These are phyloP conservation scores for Eustoma russellianum DNA, from an alignment of 257 asterid species.

Conservation along the genomic window DNA sequence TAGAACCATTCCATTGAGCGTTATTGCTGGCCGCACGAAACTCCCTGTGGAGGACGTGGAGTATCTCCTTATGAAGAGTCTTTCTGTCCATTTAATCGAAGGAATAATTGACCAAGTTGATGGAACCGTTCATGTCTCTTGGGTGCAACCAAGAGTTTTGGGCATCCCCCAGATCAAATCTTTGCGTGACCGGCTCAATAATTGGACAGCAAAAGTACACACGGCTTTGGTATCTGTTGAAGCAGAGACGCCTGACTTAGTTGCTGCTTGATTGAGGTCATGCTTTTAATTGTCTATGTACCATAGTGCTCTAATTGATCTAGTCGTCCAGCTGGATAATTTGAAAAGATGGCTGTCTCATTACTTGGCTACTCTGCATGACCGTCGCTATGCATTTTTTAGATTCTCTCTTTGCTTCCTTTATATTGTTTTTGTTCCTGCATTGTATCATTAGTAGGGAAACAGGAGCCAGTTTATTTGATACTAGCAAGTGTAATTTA, in stretches of 20 bases:
- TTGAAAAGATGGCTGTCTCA: slow-evolving; percentile 1
- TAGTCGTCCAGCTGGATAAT: slow-evolving; percentile 4
- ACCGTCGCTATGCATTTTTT: not conserved
- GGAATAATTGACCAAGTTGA: slow-evolving; percentile 94
- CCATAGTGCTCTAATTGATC: slow-evolving; percentile 9
- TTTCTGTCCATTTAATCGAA: slow-evolving; percentile 86
- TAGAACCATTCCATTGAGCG: slow-evolving; percentile 76
- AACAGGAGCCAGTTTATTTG: no score
- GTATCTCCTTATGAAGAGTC: slow-evolving; percentile 96
- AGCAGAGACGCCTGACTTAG: slow-evolving; percentile 95
- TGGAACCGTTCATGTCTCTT: slow-evolving; percentile 75
- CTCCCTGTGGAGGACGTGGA: slow-evolving; percentile 87
- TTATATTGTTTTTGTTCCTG: not conserved
- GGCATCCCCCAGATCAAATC: slow-evolving; percentile 84
- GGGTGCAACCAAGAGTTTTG: slow-evolving; percentile 97
- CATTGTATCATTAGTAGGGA: no score
- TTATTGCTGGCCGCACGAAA: slow-evolving; percentile 78
- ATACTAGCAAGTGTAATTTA: no score
- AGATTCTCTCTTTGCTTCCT: not conserved
- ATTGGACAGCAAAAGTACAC: slow-evolving; percentile 86
- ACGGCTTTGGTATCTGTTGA: slow-evolving; percentile 82
- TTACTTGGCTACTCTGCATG: not conserved
- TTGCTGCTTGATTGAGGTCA: slow-evolving; percentile 44
- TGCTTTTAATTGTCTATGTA: slow-evolving; percentile 14
- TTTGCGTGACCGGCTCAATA: slow-evolving; percentile 69